These are phyloP conservation scores for Lanzia echinophila DNA, from an alignment of 2,329 filamentous ascomycete species.

Conservation along the genomic window DNA sequence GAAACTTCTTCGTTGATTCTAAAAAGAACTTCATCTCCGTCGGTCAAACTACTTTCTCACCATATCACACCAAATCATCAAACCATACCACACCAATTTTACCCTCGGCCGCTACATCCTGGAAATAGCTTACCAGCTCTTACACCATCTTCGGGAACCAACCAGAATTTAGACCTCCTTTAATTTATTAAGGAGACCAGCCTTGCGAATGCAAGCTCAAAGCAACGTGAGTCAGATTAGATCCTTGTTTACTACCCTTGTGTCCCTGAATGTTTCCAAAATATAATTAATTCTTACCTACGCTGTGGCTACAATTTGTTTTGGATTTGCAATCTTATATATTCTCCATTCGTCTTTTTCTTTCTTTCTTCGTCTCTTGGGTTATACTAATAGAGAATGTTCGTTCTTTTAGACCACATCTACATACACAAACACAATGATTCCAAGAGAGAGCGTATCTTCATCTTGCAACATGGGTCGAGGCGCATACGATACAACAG, in stretches of 20 bases:
- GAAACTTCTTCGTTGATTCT: background rate
- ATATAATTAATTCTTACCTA: constrained; percentile 3
- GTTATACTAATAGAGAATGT: constrained; percentile 3
- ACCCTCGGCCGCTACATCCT: constrained; percentile 2
- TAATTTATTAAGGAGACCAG: constrained; percentile 9
- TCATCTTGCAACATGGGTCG: constrained; percentile 41
- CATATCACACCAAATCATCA: no score
- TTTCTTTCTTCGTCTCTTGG: background rate
- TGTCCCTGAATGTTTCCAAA: background rate
- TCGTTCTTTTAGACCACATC: background rate
- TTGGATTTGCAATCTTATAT: constrained; percentile 4
- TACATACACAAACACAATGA: constrained; percentile 13
- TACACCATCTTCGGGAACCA: constrained; percentile 4
- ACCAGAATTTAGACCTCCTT: constrained; percentile 4
- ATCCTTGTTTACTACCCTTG: background rate
- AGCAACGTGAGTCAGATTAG: constrained; percentile 22
- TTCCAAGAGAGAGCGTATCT: constrained; percentile 23
- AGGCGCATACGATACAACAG: constrained; percentile 47
- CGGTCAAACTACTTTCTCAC: background rate
- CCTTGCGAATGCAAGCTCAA: constrained; percentile 9
- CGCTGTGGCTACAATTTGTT: background rate
- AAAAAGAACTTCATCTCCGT: background rate
- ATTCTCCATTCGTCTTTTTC: background rate
- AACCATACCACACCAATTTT: background rate
- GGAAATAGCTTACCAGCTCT: constrained; percentile 3